Conservation (phyloP, 805 yeast species). For the Candida tibetensis region DNA sequence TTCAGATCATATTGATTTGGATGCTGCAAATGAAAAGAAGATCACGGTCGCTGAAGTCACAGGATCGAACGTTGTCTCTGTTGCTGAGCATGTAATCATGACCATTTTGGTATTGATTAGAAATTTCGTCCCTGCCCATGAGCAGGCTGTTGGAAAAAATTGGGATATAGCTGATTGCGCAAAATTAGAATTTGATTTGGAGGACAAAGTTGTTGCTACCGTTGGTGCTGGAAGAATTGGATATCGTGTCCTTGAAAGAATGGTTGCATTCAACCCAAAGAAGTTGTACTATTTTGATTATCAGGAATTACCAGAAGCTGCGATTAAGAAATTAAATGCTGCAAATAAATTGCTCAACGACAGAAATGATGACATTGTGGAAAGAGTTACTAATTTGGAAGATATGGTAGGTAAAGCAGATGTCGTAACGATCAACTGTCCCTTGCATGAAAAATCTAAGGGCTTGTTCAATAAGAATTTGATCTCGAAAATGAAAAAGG, state of each 20-base stretch:
- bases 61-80: constrained; percentile 76
- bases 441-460: constrained; percentile 66
- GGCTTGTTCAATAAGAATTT: constrained; percentile 67
- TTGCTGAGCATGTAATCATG: constrained; percentile 79
- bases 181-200: constrained; percentile 70
- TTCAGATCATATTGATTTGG: constrained; percentile 74
- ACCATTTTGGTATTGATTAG: constrained; percentile 68
- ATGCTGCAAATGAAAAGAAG: constrained; percentile 60
- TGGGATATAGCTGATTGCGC: constrained; percentile 79
- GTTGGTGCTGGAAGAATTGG: constrained; percentile 85
- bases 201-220: constrained; percentile 73
- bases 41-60: constrained; percentile 78
- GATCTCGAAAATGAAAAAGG: constrained; percentile 44
- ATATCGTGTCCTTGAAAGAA: constrained; percentile 67
- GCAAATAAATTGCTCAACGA: constrained; percentile 43
- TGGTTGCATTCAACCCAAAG: constrained; percentile 70
- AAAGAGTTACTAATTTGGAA: constrained; percentile 57
- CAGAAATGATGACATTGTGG: constrained; percentile 55
- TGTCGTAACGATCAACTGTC: constrained; percentile 73
- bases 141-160: constrained; percentile 54
- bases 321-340: constrained; percentile 37
- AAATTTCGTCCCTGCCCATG: constrained; percentile 78
- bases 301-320: constrained; percentile 59
- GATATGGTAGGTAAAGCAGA: constrained; percentile 68
- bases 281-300: constrained; percentile 74